A percentile compares a stretch with the other conserved stretches of the same genome.
Evolutionary conservation across 192 early-diverging fungal genomes (phyloP).

Genomic region (Helicostylum pulchrum): DNA sequence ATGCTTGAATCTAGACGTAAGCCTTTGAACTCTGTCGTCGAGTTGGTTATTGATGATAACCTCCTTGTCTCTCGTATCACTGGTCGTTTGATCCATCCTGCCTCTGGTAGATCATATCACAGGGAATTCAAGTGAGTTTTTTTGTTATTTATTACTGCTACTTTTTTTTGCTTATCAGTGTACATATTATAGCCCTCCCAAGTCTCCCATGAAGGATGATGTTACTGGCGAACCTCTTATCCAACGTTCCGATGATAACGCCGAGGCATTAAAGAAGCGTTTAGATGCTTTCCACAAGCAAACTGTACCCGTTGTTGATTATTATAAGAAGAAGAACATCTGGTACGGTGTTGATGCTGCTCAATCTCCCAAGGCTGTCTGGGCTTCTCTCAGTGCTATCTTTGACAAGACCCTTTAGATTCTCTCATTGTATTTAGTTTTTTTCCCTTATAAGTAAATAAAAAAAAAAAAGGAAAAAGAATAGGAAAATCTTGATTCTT

Average conservation of each 20-base stretch:
- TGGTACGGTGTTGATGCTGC: constrained; percentile 91
- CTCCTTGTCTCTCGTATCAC: constrained; percentile 95
- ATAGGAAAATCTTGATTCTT: no score
- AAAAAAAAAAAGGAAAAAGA: no score
- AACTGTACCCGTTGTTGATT: constrained; percentile 77
- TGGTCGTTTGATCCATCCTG: constrained; percentile 92
- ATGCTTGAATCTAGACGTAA: constrained; percentile 85
- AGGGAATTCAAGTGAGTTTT: constrained; percentile 72
- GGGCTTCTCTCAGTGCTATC: constrained; percentile 85
- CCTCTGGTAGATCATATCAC: constrained; percentile 96
- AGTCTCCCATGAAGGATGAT: constrained; percentile 87
- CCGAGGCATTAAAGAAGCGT: constrained; percentile 87
- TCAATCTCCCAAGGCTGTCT: constrained; percentile 84
- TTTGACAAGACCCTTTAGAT: constrained; percentile 59
- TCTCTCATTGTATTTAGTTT: neutral
- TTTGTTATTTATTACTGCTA: neutral
- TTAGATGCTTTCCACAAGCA: constrained; percentile 82
- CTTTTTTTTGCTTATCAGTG: neutral
- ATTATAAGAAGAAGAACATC: constrained; percentile 95
- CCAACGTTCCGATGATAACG: constrained; percentile 98
- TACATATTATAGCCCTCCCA: constrained; percentile 77
- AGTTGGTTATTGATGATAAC: constrained; percentile 91
- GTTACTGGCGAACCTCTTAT: constrained; percentile 96
- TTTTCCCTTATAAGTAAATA: neutral
- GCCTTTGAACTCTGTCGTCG: constrained; percentile 83